Percentiles rank a stretch among this genome's conserved stretches.
phyloP scores from a whole-genome alignment of 2,329 filamentous ascomycete genomes.

The Blastomyces gilchristii region DNA sequence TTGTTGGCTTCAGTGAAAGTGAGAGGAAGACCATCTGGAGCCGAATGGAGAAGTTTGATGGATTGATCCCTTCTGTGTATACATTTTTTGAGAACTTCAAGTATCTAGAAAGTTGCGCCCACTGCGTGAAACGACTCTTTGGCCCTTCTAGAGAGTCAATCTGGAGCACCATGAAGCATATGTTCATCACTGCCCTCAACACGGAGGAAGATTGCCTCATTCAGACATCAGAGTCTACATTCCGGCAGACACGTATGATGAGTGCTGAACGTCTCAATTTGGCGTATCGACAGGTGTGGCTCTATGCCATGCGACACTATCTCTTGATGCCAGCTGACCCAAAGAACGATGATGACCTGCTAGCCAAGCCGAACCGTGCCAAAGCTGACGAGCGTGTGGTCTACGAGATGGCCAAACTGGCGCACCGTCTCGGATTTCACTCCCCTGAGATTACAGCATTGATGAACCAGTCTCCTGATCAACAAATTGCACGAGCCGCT shows the following conservation, averaged over 20 bases:
- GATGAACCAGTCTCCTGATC: too few relatives aligned
- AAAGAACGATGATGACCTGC: too few relatives aligned
- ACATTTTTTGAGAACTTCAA: conserved; percentile 18
- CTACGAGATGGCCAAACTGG: too few relatives aligned
- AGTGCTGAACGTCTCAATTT: background rate
- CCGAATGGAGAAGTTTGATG: conserved; percentile 10
- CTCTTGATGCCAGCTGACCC: too few relatives aligned
- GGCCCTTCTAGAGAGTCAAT: background rate
- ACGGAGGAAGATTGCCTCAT: background rate
- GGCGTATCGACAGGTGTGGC: conserved; percentile 1
- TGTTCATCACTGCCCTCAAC: background rate
- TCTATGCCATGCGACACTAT: too few relatives aligned
- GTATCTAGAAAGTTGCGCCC: conserved; percentile 5
- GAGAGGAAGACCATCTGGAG: conserved; percentile 13
- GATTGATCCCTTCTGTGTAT: conserved; percentile 17
- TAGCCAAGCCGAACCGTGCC: too few relatives aligned
- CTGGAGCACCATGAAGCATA: background rate
- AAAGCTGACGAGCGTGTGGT: too few relatives aligned
- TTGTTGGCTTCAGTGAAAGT: conserved; percentile 14
- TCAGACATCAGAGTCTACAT: conserved; percentile 8
- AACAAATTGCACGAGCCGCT: too few relatives aligned
- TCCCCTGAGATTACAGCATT: too few relatives aligned
- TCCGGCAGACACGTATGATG: background rate
- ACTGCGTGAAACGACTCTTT: conserved; percentile 4
- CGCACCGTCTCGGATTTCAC: too few relatives aligned